Base-by-base conservation (phyloP, 805 yeast species). In the Lachancea meyersii region DNA sequence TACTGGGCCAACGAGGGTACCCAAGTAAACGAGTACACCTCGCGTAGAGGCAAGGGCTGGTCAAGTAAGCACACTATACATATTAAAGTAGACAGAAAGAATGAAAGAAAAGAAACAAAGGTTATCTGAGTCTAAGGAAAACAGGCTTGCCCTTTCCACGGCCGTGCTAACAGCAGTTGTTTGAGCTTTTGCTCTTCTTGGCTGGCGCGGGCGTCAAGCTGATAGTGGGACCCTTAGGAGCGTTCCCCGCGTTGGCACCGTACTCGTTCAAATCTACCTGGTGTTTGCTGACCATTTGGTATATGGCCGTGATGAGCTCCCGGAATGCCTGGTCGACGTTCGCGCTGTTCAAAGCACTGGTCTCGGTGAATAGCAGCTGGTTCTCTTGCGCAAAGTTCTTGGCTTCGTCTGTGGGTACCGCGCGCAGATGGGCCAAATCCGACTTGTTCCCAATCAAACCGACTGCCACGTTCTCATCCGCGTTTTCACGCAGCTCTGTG, bases 331-430 rank as follows among this genome's bases (percentile, higher is more conserved):
- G 73, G 63, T 93, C 97, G 45, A 93, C 98, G 64, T 93, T 93
- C 59, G 91, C 94, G 35, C 95, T 82, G 54, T 86, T 86, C 49
- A 93, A 75, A 21, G 97, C 98, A 48, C 94, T 82, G 13, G 97
- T 94, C 71, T 93, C 98, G 35, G 96, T 91, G 63, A 93, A 93
- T 57, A 93, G 71, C 55, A 93, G 73, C 63, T 79, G 86, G 70
- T 93, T 89, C 67, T 93, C 97, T 47, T 85, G 78, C 31, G 96
- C 96, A 69, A 89, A 89, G 59, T 82, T 85, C 67, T 82, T 84
- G 46, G 97, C 98, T 68, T 93, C 98, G 46, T 93, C 97, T 24
- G 97, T 89, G 47, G 97, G 96, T 17, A 93, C 96, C 0, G 96
- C 96, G 59, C 98, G 79, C 60, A 88, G 72, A 66, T 91, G 97